phyloP scores from a whole-genome alignment of 192 early-diverging fungal species.

The Neocallimastix lanati region DNA sequence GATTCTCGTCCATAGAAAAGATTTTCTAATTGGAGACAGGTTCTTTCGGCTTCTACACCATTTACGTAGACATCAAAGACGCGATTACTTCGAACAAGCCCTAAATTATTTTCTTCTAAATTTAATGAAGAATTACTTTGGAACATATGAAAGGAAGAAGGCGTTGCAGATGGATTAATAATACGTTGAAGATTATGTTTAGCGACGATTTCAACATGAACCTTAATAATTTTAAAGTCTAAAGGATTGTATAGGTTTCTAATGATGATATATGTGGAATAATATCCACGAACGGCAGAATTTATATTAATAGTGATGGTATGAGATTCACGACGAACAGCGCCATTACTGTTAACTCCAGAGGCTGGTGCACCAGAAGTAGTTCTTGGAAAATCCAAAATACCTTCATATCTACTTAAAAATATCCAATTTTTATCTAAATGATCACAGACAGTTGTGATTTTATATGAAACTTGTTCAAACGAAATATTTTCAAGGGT shows the following conservation, averaged over 20 bases:
- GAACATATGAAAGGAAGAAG: slow-evolving; percentile 1
- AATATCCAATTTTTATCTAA: no score
- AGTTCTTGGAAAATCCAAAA: no score
- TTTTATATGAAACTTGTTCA: slow-evolving; percentile 43
- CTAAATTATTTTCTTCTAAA: background rate
- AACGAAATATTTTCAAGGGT: slow-evolving; percentile 49
- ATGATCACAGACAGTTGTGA: slow-evolving; percentile 30
- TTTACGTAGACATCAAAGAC: slow-evolving; percentile 64
- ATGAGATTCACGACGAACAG: slow-evolving; percentile 10
- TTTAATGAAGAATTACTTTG: background rate
- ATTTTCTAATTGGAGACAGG: no score
- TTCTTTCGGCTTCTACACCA: no score
- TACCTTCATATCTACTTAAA: no score
- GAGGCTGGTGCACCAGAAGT: no score
- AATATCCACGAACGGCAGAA: slow-evolving; percentile 34
- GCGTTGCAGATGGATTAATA: no score
- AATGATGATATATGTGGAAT: no score
- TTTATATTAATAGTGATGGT: slow-evolving; percentile 43
- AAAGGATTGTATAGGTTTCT: slow-evolving; percentile 52
- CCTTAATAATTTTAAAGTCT: no score
- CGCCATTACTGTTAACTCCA: background rate
- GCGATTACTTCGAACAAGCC: slow-evolving; percentile 13
- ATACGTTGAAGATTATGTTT: no score
- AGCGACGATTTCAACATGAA: no score
- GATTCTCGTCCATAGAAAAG: no score